Conservation (phyloP, 345 rosid species). For the Pistacia vera region DNA sequence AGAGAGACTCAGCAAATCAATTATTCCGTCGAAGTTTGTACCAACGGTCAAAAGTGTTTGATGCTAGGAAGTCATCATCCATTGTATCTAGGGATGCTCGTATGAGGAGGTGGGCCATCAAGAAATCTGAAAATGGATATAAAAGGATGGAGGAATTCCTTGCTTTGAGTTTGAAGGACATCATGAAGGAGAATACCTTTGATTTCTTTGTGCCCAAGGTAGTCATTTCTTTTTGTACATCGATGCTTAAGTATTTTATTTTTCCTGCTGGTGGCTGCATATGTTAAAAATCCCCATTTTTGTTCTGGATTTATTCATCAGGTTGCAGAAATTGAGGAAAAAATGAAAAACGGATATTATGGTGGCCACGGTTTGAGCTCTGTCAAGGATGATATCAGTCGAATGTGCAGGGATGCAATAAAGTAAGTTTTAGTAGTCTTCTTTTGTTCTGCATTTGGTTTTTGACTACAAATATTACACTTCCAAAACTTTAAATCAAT, state of each 20-base stretch:
- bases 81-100: slow-evolving; percentile 98
- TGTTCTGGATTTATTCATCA: slow-evolving; percentile 34
- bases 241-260: background rate
- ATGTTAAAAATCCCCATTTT: slow-evolving; percentile 22
- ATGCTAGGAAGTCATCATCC: slow-evolving; percentile 89
- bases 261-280: slow-evolving; percentile 8
- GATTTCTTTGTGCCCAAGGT: slow-evolving; percentile 95
- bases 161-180: slow-evolving; percentile 82
- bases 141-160: slow-evolving; percentile 94
- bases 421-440: slow-evolving; percentile 56
- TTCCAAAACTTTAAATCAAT: background rate
- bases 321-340: slow-evolving; percentile 87
- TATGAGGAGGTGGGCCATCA: slow-evolving; percentile 84
- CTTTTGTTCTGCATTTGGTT: slow-evolving; percentile 1
- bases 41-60: slow-evolving; percentile 91
- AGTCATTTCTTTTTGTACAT: slow-evolving; percentile 11
- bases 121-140: slow-evolving; percentile 83
- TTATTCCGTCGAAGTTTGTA: slow-evolving; percentile 84
- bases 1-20: slow-evolving; percentile 89
- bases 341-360: slow-evolving; percentile 86
- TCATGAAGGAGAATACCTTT: slow-evolving; percentile 89
- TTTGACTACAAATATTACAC: background rate
- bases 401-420: slow-evolving; percentile 98
- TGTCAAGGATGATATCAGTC: slow-evolving; percentile 94
- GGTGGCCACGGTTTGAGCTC: slow-evolving; percentile 77